Evolutionary conservation across 805 yeast genomes (phyloP).

Genomic region (Priceomyces medius): DNA sequence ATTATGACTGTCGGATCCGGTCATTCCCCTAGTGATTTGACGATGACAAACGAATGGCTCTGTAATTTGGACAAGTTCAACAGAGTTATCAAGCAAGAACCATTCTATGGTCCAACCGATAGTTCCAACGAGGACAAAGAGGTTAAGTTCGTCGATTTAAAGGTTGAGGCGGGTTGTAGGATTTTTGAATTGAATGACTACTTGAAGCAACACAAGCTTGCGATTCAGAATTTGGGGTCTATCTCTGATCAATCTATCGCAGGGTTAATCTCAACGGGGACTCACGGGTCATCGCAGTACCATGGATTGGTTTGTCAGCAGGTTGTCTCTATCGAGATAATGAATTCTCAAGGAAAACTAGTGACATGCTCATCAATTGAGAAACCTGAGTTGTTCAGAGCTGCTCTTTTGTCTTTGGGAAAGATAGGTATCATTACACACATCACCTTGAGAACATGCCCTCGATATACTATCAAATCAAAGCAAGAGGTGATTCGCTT

Average conservation of each 20-base stretch:
- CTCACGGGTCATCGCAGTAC: slow-evolving; percentile 92
- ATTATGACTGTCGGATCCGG: slow-evolving; percentile 88
- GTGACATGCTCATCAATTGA: slow-evolving; percentile 65
- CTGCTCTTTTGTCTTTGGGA: slow-evolving; percentile 83
- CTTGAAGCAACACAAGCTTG: slow-evolving; percentile 63
- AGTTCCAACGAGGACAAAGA: slow-evolving; percentile 20
- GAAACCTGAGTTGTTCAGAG: slow-evolving; percentile 67
- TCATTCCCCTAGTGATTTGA: slow-evolving; percentile 90
- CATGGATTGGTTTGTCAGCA: slow-evolving; percentile 91
- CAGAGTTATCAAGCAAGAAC: slow-evolving; percentile 47
- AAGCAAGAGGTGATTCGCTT: slow-evolving; percentile 80
- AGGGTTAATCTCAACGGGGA: slow-evolving; percentile 95
- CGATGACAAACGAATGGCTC: slow-evolving; percentile 86
- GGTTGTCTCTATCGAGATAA: slow-evolving; percentile 71
- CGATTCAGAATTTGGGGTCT: slow-evolving; percentile 89
- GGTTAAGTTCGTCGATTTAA: slow-evolving; percentile 77
- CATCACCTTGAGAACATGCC: slow-evolving; percentile 82
- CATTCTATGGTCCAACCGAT: slow-evolving; percentile 37
- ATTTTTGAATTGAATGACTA: slow-evolving; percentile 69
- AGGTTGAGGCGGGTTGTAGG: slow-evolving; percentile 93
- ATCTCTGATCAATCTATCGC: slow-evolving; percentile 92
- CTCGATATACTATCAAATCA: slow-evolving; percentile 77
- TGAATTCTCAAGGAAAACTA: slow-evolving; percentile 73
- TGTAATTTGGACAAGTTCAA: slow-evolving; percentile 78
- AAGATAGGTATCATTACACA: slow-evolving; percentile 86